Conservation (phyloP, 345 rosid genomes). For the Arabis alpina region DNA sequence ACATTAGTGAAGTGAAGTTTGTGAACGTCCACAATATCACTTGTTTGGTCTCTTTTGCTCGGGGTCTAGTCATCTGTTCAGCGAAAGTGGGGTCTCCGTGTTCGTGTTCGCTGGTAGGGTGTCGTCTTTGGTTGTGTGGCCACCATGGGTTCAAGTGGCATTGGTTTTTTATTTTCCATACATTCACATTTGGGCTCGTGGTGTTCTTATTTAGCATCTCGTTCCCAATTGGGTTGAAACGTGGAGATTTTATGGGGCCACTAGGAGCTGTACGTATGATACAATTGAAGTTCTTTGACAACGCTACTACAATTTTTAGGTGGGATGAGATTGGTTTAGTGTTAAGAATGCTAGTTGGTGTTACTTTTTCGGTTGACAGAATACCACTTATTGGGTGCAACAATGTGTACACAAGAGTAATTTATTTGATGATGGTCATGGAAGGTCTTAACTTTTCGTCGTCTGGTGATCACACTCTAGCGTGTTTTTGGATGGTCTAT, state of each 20-base stretch:
- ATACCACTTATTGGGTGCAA: background rate
- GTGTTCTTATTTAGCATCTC: background rate
- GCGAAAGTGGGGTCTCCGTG: background rate
- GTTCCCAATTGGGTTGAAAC: background rate
- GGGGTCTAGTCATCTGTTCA: background rate
- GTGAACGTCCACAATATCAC: background rate
- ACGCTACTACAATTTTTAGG: background rate
- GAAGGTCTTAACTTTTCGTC: too few relatives aligned
- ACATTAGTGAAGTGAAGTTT: background rate
- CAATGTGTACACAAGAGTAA: too few relatives aligned
- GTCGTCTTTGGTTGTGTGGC: background rate
- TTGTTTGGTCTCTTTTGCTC: slow-evolving; percentile 1
- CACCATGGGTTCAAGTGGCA: background rate
- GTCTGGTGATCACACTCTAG: too few relatives aligned
- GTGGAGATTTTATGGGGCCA: background rate
- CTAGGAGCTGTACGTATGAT: background rate
- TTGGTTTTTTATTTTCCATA: background rate
- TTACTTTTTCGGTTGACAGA: background rate
- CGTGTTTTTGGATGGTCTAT: too few relatives aligned
- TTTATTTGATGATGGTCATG: too few relatives aligned
- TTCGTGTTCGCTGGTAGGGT: background rate
- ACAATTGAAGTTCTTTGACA: too few relatives aligned
- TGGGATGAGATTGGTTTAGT: background rate
- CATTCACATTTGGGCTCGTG: background rate
- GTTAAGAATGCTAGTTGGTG: background rate